These are phyloP conservation scores for Maudiozyma humilis DNA, from an alignment of 1,139 yeast species.

Conservation along the genomic window DNA sequence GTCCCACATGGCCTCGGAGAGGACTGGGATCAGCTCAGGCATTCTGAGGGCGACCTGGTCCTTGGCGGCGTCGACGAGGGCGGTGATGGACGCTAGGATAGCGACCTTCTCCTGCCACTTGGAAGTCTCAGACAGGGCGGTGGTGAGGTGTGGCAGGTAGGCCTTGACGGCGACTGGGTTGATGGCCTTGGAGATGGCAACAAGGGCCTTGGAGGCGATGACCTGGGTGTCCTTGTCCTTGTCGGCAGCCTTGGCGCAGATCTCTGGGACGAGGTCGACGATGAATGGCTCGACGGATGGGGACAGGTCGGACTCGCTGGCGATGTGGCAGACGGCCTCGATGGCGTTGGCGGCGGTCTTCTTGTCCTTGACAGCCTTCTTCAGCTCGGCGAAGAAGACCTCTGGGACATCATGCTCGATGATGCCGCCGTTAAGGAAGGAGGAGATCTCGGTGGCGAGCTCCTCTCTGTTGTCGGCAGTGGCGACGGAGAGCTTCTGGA, in stretches of 20 bases:
- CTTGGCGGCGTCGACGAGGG: constrained; percentile 90
- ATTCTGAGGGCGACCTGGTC: constrained; percentile 94
- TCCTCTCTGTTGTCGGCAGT: constrained; percentile 70
- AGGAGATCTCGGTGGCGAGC: constrained; percentile 85
- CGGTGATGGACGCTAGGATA: constrained; percentile 72
- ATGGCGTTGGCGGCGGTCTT: constrained; percentile 75
- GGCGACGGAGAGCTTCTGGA: constrained; percentile 87
- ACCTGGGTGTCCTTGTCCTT: constrained; percentile 69
- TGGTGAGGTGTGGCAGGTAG: constrained; percentile 71
- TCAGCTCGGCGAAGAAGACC: constrained; percentile 72
- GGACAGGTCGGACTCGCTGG: constrained; percentile 67
- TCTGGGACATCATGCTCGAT: constrained; percentile 98
- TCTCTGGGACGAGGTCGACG: constrained; percentile 62
- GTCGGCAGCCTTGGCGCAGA: constrained; percentile 81
- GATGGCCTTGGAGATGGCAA: constrained; percentile 69
- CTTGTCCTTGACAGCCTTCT: constrained; percentile 70
- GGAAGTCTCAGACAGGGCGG: constrained; percentile 62
- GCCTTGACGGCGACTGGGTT: constrained; percentile 93
- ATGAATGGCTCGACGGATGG: constrained; percentile 95
- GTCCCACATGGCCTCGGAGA: constrained; percentile 99
- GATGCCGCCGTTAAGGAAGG: constrained; percentile 92
- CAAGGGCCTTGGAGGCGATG: constrained; percentile 64
- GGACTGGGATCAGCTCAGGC: constrained; percentile 97
- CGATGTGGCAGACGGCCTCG: constrained; percentile 76
- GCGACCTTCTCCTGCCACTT: constrained; percentile 99